Evolutionary conservation across 768 basidiomycete genomes (phyloP), one percentile per base, ranked within the genome.

Genomic region (Russula foetens): DNA sequence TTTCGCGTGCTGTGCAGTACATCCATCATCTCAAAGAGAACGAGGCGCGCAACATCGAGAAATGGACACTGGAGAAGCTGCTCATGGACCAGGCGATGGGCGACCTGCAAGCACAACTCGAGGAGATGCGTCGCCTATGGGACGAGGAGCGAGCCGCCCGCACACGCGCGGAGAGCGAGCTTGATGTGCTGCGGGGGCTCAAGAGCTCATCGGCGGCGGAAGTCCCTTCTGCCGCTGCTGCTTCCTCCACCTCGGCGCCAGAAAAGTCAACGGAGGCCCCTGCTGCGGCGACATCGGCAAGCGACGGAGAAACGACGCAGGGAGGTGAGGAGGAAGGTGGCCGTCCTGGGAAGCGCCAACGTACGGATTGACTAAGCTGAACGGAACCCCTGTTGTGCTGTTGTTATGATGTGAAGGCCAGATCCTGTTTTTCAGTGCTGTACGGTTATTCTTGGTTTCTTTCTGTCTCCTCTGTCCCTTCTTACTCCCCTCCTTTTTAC

Each of bases 41-140:
- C 71, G 91, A 94, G 69, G 89, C 89, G 17, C 82, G 87, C 26
- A 94, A 93, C 64, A 92, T 92, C 61, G 90, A 95, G 69, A 91
- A 90, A 69, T 95, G 93, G 92, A 92, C 92, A 7, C 77, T 96
- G 41, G 92, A 96, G 75, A 93, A 93, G 74, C 71, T 93, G 35
- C 75, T 95, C 53, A 92, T 90, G 87, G 92, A 94, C 68, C 92
- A 93, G 73, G 90, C 89, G 2, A 90, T 91, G 90, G 88, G 87
- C 7, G 90, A 91, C 66, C 74, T 90, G 58, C 89, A 92, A 71
- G 82, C 84, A 15, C 90, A 92, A 70, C 77, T 92, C 12, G 90
- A 91, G 67, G 90, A 92, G 72, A 77, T 88, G 71, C 83, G 87
- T 68, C 76, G 86, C n/a, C 66, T 85, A 69, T 90, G 88, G 85